Evolutionary conservation across 768 basidiomycete species (phyloP), one percentile per base, ranked within the genome.

Genomic region (Coprinopsis strossmayeri): DNA sequence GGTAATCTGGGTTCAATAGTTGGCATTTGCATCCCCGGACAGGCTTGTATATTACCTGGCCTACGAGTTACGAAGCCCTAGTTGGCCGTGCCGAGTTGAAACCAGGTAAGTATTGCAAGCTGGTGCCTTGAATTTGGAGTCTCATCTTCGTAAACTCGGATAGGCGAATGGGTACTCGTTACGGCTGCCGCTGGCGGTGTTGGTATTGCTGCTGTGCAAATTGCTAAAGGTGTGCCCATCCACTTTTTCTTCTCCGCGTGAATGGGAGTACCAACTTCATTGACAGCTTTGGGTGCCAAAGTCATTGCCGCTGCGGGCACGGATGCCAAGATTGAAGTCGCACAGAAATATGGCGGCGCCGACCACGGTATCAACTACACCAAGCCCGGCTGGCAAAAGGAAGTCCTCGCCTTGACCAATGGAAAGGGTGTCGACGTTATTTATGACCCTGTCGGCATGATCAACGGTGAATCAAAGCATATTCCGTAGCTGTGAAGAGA

Each of bases 141-240:
- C 7, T 7, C 9, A 7, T 15, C 7, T 7, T 7, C 30, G 30
- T 32, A 15, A 32, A 32, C 30, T 40, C 34, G 34, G 27, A 5
- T 42, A 87, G 88, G 87, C 18, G 95, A 97, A 68, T 92, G 86
- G 79, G 79, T 96, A 2, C 79, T 99, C 2, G 84, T 98, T 3
- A 91, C 91, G 43, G 95, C 93, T 5, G 89, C 90, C n/a, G 95
- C 94, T 1, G 95, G 95, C 2, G 95, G 93, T 11, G 93, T 98
- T 3, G 94, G 94, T 0, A 82, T 95, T 44, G 82, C 84, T 4
- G 94, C 95, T 5, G 82, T 93, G 15, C 95, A 97, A 61, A 75
- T 97, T 46, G 94, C 91, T 18, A 96, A 96, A 77, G 83, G 91
- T 89, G 27, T 30, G 25, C 1, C 9, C 30, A 25, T 34, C 32